These are phyloP conservation scores for Globisporangium splendens DNA, from an alignment of 352 stramenopile genomes.

Conservation along the genomic window DNA sequence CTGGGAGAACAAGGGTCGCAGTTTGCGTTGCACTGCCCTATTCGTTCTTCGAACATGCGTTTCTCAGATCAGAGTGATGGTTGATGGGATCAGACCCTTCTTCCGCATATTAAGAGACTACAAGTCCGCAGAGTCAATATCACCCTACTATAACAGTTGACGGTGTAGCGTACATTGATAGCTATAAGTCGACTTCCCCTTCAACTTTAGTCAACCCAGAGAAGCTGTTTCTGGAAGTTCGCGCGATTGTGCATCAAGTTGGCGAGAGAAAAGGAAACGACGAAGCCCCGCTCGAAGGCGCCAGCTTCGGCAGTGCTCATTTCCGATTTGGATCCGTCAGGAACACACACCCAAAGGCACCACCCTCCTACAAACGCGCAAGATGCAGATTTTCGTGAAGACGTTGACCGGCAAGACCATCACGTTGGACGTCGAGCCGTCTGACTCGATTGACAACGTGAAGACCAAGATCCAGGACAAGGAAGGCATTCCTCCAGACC, in stretches of 20 bases:
- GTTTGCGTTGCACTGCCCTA: background rate
- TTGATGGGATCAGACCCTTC: background rate
- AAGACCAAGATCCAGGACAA: constrained; percentile 95
- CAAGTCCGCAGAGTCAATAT: background rate
- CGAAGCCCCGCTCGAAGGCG: background rate
- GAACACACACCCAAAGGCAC: constrained; percentile 5
- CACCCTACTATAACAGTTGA: no score
- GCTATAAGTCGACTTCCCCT: background rate
- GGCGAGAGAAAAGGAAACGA: no score
- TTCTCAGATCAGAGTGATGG: constrained; percentile 12
- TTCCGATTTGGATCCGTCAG: constrained; percentile 12
- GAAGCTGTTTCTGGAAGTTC: constrained; percentile 1
- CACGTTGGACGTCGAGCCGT: constrained; percentile 89
- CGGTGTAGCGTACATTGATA: background rate
- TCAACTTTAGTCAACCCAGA: background rate
- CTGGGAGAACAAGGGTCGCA: constrained; percentile 2
- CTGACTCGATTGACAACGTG: constrained; percentile 94
- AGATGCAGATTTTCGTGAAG: constrained; percentile 93
- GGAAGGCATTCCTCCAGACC: constrained; percentile 92
- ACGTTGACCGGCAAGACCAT: constrained; percentile 92
- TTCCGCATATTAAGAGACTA: background rate
- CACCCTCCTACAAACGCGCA: constrained; percentile 89
- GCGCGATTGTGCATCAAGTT: no score
- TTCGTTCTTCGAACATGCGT: background rate
- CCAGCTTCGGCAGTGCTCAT: constrained; percentile 8